Evolutionary conservation across 805 yeast species (phyloP).

Genomic region (Candida railenensis): DNA sequence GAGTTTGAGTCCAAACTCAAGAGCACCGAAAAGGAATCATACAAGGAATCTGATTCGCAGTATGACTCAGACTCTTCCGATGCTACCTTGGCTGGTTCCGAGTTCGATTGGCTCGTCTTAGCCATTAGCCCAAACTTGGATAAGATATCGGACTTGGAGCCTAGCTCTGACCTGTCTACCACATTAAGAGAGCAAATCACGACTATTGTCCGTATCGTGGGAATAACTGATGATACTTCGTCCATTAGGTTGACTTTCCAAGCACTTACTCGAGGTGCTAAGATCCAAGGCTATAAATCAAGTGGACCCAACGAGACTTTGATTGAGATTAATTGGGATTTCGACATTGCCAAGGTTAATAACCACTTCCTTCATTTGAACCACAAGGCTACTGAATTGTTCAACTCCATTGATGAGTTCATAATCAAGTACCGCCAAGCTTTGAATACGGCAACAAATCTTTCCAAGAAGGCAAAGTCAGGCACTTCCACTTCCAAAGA

Average conservation of each 20-base stretch:
- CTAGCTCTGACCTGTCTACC: constrained; percentile 3
- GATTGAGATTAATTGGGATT: constrained; percentile 25
- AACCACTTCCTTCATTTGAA: constrained; percentile 19
- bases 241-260: constrained; percentile 47
- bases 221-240: constrained; percentile 43
- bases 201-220: constrained; percentile 48
- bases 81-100: constrained; percentile 7
- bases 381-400: constrained; percentile 17
- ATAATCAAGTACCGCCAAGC: constrained; percentile 37
- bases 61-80: constrained; percentile 3
- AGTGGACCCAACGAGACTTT: constrained; percentile 22
- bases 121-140: constrained; percentile 34
- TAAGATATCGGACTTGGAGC: constrained; percentile 25
- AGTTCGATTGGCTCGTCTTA: constrained; percentile 37
- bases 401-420: constrained; percentile 40
- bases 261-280: constrained; percentile 47
- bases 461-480: constrained; percentile 10
- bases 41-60: neutral
- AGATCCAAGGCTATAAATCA: constrained; percentile 7
- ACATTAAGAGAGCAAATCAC: constrained; percentile 19
- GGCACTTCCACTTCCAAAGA: constrained; percentile 10
- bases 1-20: constrained; percentile 13
- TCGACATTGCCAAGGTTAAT: constrained; percentile 15
- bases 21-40: neutral
- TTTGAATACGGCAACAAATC: constrained; percentile 12